Evolutionary conservation across 176 grass and related monocot genomes (phyloP), one percentile per base, ranked within the genome.

Genomic region (Avena eriantha): DNA sequence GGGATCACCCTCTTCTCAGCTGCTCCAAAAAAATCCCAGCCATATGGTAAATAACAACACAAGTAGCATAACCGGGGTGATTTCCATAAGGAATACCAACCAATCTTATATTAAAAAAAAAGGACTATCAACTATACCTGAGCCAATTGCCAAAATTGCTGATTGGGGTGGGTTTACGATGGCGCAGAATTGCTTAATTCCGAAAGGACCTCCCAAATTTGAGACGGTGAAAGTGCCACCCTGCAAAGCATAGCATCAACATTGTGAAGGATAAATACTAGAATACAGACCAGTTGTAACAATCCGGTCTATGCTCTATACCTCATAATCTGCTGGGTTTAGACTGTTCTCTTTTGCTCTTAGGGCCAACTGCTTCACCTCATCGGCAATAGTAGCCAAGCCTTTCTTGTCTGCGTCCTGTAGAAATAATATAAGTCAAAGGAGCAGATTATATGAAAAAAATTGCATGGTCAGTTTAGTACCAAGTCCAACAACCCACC

Each of bases 121-220:
- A 29, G 29, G 29, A 29, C 29, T 29, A 29, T 29, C 29, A 29
- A 29, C 29, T 29, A 29, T 95, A 95, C 91, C 88, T 57, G 93
- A 95, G 79, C 93, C 91, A 72, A 89, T 84, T 12, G 93, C 93
- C 86, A 93, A 87, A 84, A 95, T 95, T 29, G 87, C 91, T 46
- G 86, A 93, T 51, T 95, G 93, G 11, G 93, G 93, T 74, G 93
- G 93, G 59, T 93, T 95, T 77, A 95, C 76, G 7, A 95, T 95
- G 71, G 93, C 93, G 45, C 93, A 95, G 46, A 95, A 95, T 76
- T 93, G 91, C 70, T 95, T 95, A 83, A 95, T 84, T 64, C 93
- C 93, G 60, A 93, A 95, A 68, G 91, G 93, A 1, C 93, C 93
- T 87, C 93, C 93, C 80, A 95, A 69, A 77, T 89, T 95, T 5